Base-by-base conservation (phyloP, 164 flowering plant species). In the Cinnamomum chago region DNA sequence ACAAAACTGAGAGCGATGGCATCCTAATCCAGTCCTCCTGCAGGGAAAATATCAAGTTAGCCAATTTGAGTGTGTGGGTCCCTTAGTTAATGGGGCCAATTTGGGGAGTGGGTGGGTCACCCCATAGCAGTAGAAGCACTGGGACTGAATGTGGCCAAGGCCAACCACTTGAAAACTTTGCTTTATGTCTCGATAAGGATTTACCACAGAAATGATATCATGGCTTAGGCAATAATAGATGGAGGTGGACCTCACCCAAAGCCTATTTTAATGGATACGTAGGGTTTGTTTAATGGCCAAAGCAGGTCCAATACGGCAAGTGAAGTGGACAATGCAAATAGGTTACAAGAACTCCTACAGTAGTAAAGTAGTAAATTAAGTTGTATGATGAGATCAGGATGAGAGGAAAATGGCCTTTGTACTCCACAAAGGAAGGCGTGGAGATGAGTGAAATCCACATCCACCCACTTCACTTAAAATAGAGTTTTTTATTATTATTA, bases 211-310 rank as follows among this genome's bases (percentile, higher is more conserved):
- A 75, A 65, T 79, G 82, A 78, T 81, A 77, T 81, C 84, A 79
- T 73, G 78, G 78, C 79, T 76, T 78, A 75, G 78, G 80, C 77
- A 74, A 67, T 3, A 28, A 77, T 11, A 68, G 23, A 73, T 75
- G 25, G 25, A 51, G n/a, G 68, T 71, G 76, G 73, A 72, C 40
- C 76, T 73, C n/a, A 25, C 15, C n/a, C 69, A 30, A 25, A 30
- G 47, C 50, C 47, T 18, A 15, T 67, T 27, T 28, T 25, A 24
- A 64, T 25, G 67, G 67, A 5, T 27, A 65, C 2, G 11, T 18
- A 60, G 14, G 67, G 67, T 23, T 23, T 65, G 15, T 23, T 28
- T 67, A 30, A 33, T 15, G 50, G 69, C 33, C 7, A 67, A 30
- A 67, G n/a, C 28, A 6, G 20, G n/a, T 28, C 47, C 5, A 13